Evolutionary conservation across 495 filamentous ascomycete genomes (phyloP), one percentile per base, ranked within the genome.

Genomic region (Wilcoxina mikolae): DNA sequence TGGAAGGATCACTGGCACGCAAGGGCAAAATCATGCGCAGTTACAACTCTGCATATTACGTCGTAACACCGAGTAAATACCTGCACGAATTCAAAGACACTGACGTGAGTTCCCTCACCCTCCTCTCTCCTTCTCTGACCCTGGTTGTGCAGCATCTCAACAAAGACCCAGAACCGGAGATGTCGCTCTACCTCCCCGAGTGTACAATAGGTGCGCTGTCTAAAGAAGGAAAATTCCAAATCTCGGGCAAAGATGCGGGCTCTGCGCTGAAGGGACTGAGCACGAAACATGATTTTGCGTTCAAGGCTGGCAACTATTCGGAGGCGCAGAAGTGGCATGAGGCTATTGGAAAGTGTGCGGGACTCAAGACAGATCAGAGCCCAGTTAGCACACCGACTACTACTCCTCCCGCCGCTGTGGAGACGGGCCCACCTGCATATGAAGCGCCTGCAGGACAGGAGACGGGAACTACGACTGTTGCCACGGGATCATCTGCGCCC

Each of bases 21-120:
- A 95, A 94, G 70, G 81, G 78, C 35, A 81, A 83, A 41, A 84
- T 86, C 57, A 76, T 87, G 56, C 72, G 80, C 33, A 75, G 74
- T 58, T 94, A 85, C 69, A 81, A 76, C 54, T 78, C 85, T 0
- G 76, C 74, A 55, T 94, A 89, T 73, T 98, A 94, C 63, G 89
- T 90, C 45, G 79, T 96, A 25, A 95, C 87, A 2, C 82, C 83
- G 0, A 75, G 81, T 20, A 82, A 83, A 57, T 98, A 82, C 69
- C 72, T 98, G 44, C 91, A 96, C 69, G 91, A 96, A 65, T 96
- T 93, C 75, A 94, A 94, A 68, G 86, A 90, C 62, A 81, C 81
- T 65, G 90, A 98, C 44, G 62, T 64, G n/a, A 56, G 58, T 48
- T 25, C 22, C 31, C 28, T 33, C 29, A 17, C 28, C 54, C 10